These are phyloP conservation scores for Coniochaeta pulveracea DNA, from an alignment of 2,329 filamentous ascomycete genomes.

Conservation along the genomic window DNA sequence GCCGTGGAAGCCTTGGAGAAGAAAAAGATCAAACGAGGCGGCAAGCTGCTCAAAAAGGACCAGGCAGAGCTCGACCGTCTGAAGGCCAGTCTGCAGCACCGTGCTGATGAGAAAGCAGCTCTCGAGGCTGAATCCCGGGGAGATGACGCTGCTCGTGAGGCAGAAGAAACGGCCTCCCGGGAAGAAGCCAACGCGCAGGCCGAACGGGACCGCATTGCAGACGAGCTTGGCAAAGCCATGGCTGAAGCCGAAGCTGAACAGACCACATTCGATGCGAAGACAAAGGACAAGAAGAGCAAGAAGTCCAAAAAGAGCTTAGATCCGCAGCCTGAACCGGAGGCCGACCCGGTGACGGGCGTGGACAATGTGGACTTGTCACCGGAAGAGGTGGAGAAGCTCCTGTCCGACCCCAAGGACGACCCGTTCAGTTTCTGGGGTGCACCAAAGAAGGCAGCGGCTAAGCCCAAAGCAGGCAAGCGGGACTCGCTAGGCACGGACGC, in stretches of 20 bases:
- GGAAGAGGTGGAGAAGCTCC: constrained; percentile 31
- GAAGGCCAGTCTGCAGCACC: constrained; percentile 20
- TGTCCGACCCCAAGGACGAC: constrained; percentile 20
- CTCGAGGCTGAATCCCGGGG: constrained; percentile 13
- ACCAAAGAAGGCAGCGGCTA: constrained; percentile 27
- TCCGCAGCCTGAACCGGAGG: constrained; percentile 11
- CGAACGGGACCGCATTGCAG: too few relatives aligned
- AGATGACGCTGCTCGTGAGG: constrained; percentile 8
- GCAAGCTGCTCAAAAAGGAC: constrained; percentile 31
- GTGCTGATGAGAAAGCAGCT: constrained; percentile 15
- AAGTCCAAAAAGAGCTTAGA: constrained; percentile 16
- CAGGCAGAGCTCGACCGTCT: constrained; percentile 30
- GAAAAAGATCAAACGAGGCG: constrained; percentile 20
- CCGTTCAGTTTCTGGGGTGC: constrained; percentile 49
- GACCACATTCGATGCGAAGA: too few relatives aligned
- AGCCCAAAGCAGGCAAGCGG: constrained; percentile 10
- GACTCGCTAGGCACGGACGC: constrained; percentile 7
- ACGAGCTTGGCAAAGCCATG: too few relatives aligned
- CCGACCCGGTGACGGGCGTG: constrained; percentile 18
- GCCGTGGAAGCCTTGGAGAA: constrained; percentile 22
- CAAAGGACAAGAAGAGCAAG: constrained; percentile 26
- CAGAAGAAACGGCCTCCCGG: constrained; percentile 12
- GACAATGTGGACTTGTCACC: constrained; percentile 25
- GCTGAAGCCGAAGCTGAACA: constrained; percentile 20
- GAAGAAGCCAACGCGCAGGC: too few relatives aligned